A percentile compares a stretch with the other conserved stretches of the same genome.
Evolutionary conservation across 2,329 filamentous ascomycete genomes (phyloP).

Genomic region (Fusarium verrucosum): DNA sequence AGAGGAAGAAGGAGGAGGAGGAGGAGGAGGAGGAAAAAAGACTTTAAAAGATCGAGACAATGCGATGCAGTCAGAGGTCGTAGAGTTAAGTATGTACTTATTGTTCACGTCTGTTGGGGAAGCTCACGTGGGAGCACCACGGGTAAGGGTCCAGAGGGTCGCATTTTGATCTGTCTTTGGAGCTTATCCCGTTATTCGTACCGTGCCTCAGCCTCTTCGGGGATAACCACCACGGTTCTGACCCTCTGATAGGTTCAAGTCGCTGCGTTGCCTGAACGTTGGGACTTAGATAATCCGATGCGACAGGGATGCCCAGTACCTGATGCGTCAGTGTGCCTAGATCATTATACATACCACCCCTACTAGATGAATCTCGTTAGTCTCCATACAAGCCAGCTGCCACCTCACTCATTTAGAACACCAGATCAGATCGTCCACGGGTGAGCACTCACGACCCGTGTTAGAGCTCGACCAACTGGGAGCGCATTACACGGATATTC

Average conservation of each 20-base stretch:
- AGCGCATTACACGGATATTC: neutral
- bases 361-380: constrained; percentile 22
- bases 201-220: neutral
- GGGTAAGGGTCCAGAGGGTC: constrained; percentile 29
- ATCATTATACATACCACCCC: constrained; percentile 26
- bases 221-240: neutral
- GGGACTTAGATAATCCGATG: constrained; percentile 21
- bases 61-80: constrained; percentile 6
- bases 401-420: constrained; percentile 32
- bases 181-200: constrained; percentile 14
- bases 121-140: constrained; percentile 39
- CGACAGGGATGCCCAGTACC: constrained; percentile 1
- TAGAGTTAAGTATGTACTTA: neutral
- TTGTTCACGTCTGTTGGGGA: constrained; percentile 39
- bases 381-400: constrained; percentile 26
- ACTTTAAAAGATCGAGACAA: constrained; percentile 11
- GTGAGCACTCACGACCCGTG: neutral
- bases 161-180: constrained; percentile 1
- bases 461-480: neutral
- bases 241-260: neutral
- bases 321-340: constrained; percentile 6
- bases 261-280: neutral
- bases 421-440: neutral
- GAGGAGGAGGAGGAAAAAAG: neutral
- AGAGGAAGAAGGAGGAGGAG: neutral